phyloP scores from a whole-genome alignment of 2,329 filamentous ascomycete genomes.

The Sordariomycetes sp. region DNA sequence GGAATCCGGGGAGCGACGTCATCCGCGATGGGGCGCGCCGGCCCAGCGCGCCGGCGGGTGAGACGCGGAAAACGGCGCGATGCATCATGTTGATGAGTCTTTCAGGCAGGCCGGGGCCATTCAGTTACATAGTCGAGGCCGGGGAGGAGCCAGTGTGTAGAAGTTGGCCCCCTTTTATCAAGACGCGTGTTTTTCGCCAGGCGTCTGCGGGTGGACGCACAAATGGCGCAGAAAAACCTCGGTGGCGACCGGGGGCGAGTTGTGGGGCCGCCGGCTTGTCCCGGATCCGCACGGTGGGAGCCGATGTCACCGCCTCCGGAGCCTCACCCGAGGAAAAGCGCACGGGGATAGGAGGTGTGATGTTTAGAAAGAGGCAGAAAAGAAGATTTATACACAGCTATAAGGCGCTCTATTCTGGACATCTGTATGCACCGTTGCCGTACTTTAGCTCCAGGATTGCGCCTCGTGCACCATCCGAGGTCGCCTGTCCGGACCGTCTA shows the following conservation, averaged over 20 bases:
- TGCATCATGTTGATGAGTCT: not conserved
- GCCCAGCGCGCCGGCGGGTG: slow-evolving; percentile 15
- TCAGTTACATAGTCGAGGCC: not conserved
- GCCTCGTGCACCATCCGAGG: no score
- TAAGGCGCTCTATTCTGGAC: no score
- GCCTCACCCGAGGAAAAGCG: no score
- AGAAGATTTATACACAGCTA: no score
- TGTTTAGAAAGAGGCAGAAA: no score
- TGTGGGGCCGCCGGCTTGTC: not conserved
- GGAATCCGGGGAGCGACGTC: not conserved
- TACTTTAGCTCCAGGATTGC: no score
- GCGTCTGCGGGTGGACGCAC: not conserved
- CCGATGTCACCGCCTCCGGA: no score
- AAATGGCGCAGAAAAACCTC: not conserved
- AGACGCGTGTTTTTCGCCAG: not conserved
- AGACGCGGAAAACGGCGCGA: slow-evolving; percentile 7
- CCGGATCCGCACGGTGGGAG: not conserved
- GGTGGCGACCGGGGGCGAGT: not conserved
- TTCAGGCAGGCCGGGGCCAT: no score
- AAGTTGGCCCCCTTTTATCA: not conserved
- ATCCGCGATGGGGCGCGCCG: not conserved
- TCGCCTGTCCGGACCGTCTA: no score
- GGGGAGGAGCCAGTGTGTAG: no score
- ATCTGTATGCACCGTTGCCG: no score
- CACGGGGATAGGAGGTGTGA: no score